Conservation (phyloP, 306 rosid species). For the Quercus alba region DNA sequence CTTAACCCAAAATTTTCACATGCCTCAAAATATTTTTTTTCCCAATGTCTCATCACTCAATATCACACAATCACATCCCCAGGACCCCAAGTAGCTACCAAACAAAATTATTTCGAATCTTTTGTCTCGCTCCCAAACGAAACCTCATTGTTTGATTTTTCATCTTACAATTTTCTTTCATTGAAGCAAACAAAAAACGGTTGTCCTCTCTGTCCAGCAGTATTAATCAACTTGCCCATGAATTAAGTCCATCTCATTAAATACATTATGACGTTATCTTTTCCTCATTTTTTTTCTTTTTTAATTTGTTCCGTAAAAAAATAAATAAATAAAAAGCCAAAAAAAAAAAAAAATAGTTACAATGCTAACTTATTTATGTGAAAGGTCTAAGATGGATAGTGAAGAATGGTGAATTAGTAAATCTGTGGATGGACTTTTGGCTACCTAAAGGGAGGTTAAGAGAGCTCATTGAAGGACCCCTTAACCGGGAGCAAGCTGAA, state of each 20-base stretch:
- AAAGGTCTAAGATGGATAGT: too few relatives aligned
- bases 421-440: too few relatives aligned
- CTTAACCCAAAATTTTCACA: background rate
- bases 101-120: background rate
- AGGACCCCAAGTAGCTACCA: background rate
- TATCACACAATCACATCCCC: background rate
- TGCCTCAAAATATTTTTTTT: background rate
- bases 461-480: too few relatives aligned
- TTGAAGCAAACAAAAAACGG: conserved; percentile 34
- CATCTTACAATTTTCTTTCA: conserved; percentile 10
- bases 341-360: background rate
- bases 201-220: conserved; percentile 19
- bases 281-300: too few relatives aligned
- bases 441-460: too few relatives aligned
- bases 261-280: background rate
- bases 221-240: conserved; percentile 4
- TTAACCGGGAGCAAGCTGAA: too few relatives aligned
- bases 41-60: too few relatives aligned
- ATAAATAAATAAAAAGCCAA: too few relatives aligned
- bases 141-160: background rate
- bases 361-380: too few relatives aligned
- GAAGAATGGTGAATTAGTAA: too few relatives aligned
- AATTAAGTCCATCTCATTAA: background rate
- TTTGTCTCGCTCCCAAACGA: background rate
- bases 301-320: too few relatives aligned